These are phyloP conservation scores for Marasmius sp. DNA, from an alignment of 1,284 basidiomycete species.

Conservation along the genomic window DNA sequence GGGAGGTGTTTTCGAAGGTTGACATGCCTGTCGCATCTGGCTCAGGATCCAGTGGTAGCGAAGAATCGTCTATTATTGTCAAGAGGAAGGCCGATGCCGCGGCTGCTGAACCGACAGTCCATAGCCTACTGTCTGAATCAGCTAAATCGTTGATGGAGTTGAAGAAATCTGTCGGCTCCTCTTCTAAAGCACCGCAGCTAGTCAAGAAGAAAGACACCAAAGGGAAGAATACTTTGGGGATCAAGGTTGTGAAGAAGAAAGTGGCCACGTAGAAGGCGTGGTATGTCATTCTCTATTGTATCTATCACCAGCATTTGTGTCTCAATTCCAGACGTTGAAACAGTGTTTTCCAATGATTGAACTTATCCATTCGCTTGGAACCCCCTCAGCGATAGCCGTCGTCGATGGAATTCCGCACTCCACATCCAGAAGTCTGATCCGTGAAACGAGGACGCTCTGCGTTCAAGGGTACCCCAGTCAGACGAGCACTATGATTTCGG, in stretches of 20 bases:
- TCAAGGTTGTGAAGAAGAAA: slow-evolving; percentile 71
- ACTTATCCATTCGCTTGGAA: no score
- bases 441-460: no score
- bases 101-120: slow-evolving; percentile 60
- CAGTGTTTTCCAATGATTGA: no score
- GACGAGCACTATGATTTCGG: no score
- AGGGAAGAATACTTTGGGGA: slow-evolving; percentile 64
- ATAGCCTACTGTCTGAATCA: slow-evolving; percentile 73
- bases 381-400: no score
- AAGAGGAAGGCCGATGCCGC: slow-evolving; percentile 77
- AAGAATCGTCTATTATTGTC: slow-evolving; percentile 57
- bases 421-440: no score
- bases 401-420: no score
- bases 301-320: neutral
- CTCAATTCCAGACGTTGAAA: no score
- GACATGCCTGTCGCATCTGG: slow-evolving; percentile 35
- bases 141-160: slow-evolving; percentile 63
- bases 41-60: slow-evolving; percentile 20
- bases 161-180: slow-evolving; percentile 32
- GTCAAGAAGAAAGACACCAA: slow-evolving; percentile 68
- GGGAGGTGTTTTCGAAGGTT: slow-evolving; percentile 84
- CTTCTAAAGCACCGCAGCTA: slow-evolving; percentile 26
- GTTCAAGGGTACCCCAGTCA: no score
- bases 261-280: neutral
- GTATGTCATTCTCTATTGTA: neutral